Evolutionary conservation across 208 protist genomes (phyloP).

Genomic region (Leishmania major): DNA sequence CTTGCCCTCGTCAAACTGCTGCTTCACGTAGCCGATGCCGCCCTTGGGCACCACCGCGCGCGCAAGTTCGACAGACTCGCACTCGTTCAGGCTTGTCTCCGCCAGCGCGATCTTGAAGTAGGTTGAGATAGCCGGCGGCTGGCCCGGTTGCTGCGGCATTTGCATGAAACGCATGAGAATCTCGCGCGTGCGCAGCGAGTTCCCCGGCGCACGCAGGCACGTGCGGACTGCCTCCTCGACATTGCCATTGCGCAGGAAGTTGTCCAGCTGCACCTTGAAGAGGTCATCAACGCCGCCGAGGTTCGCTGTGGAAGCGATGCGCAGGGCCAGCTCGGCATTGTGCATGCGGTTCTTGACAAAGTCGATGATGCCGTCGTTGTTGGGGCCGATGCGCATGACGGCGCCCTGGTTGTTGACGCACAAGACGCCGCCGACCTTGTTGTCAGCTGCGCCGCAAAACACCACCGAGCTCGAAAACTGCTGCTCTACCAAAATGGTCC

Average conservation of each 20-base stretch:
- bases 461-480: conserved; percentile 96
- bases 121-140: conserved; percentile 95
- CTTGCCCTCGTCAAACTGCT: conserved; percentile 99
- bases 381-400: conserved; percentile 94
- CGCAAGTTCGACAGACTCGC: conserved; percentile 98
- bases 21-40: conserved; percentile 93
- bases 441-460: conserved; percentile 95
- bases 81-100: conserved; percentile 95
- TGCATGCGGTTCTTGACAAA: conserved; percentile 95
- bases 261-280: conserved; percentile 96
- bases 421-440: conserved; percentile 92
- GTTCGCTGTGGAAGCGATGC: conserved; percentile 96
- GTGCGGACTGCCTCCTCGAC: conserved; percentile 96
- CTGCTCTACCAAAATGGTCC: conserved; percentile 94
- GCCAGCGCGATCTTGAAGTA: conserved; percentile 99
- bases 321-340: conserved; percentile 95
- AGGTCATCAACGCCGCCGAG: conserved; percentile 98
- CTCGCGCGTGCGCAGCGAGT: conserved; percentile 95
- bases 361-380: conserved; percentile 96
- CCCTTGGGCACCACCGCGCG: conserved; percentile 94
- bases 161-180: conserved; percentile 96
- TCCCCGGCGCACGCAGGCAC: conserved; percentile 93
- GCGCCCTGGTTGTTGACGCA: conserved; percentile 96
- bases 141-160: conserved; percentile 69
- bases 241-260: conserved; percentile 89